Evolutionary conservation across 2,329 filamentous ascomycete species (phyloP), one percentile per base, ranked within the genome.

Genomic region (Alternaria alternata): DNA sequence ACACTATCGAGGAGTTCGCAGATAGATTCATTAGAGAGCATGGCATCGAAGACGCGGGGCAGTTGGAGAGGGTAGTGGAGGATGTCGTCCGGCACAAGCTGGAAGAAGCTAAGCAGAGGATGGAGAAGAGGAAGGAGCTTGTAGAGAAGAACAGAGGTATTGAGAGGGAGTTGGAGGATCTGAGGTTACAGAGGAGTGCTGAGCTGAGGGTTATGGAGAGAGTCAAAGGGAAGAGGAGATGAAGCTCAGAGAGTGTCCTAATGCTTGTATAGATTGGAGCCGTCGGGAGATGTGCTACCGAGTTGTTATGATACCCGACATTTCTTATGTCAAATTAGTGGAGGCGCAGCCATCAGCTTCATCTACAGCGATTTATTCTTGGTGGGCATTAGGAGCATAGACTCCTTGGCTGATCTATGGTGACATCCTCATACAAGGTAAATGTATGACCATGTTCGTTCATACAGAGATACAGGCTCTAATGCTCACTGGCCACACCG

Each of bases 121-220:
- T 81, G 75, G 60, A 69, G 72, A 69, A 69, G 76, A 72, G 82
- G 42, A 73, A 78, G 53, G 71, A 76, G 54, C 79, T 80, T 6
- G 73, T 79, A 11, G 74, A 75, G 54, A 73, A 75, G 51, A 83
- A 83, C 56, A 77, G 76, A 57, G 74, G 68, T 51, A 72, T 83
- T n/a, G 74, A 79, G 65, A 78, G 75, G 64, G 76, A 83, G 67
- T 63, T 84, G 59, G 76, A 78, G 66, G 73, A 78, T 46, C 64
- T 83, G 71, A 75, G 74, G 54, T 75, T 81, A 60, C 78, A 82
- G 74, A 77, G 82, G 67, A 74, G 75, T 48, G 78, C 80, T 54
- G 82, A 84, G 71, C 64, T 81, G 59, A 79, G 79, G 70, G 77
- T 83, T 36, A 71, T 80, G 67, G 76, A 79, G 63, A 78, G 75